Evolutionary conservation across 306 rosid genomes (phyloP).

Genomic region (Vigna radiata): DNA sequence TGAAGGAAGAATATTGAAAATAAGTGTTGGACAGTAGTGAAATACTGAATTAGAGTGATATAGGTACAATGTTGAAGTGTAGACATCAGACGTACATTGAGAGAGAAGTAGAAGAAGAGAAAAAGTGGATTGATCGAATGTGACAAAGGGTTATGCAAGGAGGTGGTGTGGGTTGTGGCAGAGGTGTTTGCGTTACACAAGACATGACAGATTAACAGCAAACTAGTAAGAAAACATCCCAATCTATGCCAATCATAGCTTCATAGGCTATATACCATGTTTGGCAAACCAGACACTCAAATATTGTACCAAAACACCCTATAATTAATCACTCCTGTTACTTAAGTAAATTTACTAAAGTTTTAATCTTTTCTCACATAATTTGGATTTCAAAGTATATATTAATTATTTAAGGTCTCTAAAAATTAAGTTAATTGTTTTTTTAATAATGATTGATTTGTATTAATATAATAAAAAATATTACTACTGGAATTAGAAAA

Average conservation of each 20-base stretch:
- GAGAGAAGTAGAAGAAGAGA: conserved; percentile 11
- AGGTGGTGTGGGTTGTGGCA: conserved; percentile 32
- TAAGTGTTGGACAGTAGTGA: neutral
- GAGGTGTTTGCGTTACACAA: conserved; percentile 34
- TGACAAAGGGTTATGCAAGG: conserved; percentile 36
- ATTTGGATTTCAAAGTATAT: too few species aligned
- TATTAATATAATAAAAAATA: too few species aligned
- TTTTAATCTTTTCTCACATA: too few species aligned
- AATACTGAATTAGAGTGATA: neutral
- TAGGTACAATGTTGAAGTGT: neutral
- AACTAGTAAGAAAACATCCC: conserved; percentile 23
- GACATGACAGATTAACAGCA: conserved; percentile 42
- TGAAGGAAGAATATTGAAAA: neutral
- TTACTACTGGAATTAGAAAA: too few species aligned
- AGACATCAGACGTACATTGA: conserved; percentile 22
- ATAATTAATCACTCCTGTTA: too few species aligned
- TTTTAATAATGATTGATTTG: too few species aligned
- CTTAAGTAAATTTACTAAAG: too few species aligned
- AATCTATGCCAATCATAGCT: conserved; percentile 53
- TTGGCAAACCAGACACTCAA: conserved; percentile 43
- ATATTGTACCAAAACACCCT: too few species aligned
- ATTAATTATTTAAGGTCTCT: too few species aligned
- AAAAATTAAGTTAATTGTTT: too few species aligned
- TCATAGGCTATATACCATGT: conserved; percentile 72
- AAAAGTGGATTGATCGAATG: neutral